Conservation (phyloP, 495 filamentous ascomycete species). For the Chaetomium tenue region DNA sequence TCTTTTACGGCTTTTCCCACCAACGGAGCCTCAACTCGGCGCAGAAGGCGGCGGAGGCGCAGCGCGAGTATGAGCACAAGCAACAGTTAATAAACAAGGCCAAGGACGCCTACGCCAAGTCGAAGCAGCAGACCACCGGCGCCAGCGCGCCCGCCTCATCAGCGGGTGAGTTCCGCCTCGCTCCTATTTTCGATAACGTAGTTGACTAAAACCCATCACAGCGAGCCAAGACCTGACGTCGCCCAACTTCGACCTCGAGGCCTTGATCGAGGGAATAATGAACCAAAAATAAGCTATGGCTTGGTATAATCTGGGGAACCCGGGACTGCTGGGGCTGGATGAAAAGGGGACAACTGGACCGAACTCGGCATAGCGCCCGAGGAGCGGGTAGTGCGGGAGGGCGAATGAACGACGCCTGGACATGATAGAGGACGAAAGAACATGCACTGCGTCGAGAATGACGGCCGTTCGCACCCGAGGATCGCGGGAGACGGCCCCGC, state of each 20-base stretch:
- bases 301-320: not conserved
- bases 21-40: constrained; percentile 69
- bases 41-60: constrained; percentile 61
- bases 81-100: constrained; percentile 83
- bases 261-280: constrained; percentile 66
- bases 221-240: constrained; percentile 81
- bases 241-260: constrained; percentile 87
- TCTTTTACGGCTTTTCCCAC: constrained; percentile 91
- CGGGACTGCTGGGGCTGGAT: constrained; percentile 23
- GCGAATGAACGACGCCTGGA: not conserved
- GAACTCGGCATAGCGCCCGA: constrained; percentile 14
- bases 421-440: constrained; percentile 3
- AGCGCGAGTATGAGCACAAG: constrained; percentile 84
- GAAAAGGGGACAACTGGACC: not conserved
- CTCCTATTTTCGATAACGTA: not conserved
- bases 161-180: constrained; percentile 48
- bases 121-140: constrained; percentile 64
- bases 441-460: constrained; percentile 13
- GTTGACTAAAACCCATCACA: constrained; percentile 40
- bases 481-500: constrained; percentile 5
- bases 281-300: constrained; percentile 43
- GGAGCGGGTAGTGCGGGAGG: constrained; percentile 11
- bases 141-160: constrained; percentile 51
- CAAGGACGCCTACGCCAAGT: constrained; percentile 82
- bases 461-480: constrained; percentile 5